Conservation (phyloP, 345 rosid genomes). For the Sonneratia caseolaris region DNA sequence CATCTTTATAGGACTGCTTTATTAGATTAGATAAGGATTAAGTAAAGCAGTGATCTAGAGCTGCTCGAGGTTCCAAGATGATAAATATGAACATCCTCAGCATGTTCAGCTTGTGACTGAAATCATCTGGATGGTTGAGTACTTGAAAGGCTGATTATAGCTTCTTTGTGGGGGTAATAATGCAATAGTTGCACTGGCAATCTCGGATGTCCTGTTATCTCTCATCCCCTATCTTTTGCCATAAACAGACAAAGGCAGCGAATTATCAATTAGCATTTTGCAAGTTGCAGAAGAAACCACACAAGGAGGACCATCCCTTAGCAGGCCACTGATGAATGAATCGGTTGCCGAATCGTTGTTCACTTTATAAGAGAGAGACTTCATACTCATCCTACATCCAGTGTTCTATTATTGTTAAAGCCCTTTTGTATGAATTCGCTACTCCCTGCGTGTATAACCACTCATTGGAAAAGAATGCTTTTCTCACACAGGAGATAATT, state of each 20-base stretch:
- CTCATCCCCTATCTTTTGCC: neutral
- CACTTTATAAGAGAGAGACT: too few species aligned
- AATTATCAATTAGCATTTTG: neutral
- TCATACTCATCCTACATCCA: too few species aligned
- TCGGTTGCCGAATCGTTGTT: neutral
- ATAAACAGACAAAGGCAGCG: neutral
- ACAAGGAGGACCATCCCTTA: neutral
- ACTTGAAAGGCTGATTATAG: neutral
- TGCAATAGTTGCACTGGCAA: neutral
- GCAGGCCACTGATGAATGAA: neutral
- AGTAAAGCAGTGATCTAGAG: neutral
- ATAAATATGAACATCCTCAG: neutral
- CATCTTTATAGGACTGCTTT: neutral
- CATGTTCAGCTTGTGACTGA: neutral
- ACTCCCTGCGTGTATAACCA: neutral
- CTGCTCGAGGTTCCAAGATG: slow-evolving; percentile 1
- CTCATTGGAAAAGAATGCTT: neutral
- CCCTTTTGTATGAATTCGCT: neutral
- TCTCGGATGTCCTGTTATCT: neutral
- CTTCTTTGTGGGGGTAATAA: neutral
- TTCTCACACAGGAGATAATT: neutral
- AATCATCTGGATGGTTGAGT: neutral
- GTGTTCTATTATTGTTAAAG: too few species aligned
- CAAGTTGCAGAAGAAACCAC: neutral
- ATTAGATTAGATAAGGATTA: neutral